Conservation (phyloP, 495 filamentous ascomycete species). For the Annulohypoxylon nitens region DNA sequence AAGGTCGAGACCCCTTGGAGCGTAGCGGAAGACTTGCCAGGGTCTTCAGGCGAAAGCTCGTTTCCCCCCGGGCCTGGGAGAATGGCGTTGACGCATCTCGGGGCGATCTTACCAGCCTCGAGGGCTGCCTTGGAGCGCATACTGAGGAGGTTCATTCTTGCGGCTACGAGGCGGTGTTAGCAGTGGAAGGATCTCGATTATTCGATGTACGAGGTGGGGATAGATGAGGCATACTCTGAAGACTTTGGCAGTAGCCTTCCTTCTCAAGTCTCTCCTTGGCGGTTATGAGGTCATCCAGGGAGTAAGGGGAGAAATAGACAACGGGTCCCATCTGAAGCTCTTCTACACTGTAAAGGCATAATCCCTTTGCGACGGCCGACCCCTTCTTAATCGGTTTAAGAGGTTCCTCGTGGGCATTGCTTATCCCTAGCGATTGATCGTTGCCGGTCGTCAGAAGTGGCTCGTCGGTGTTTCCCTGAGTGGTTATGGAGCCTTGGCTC, state of each 20-base stretch:
- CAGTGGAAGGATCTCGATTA: background rate
- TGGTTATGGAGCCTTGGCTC: background rate
- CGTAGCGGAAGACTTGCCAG: background rate
- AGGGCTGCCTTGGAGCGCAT: background rate
- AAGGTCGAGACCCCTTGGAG: background rate
- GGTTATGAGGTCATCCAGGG: slow-evolving; percentile 10
- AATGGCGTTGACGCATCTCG: slow-evolving; percentile 31
- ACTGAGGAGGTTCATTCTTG: background rate
- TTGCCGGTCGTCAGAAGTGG: background rate
- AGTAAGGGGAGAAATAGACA: background rate
- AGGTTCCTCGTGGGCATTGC: background rate
- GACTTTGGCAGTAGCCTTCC: background rate
- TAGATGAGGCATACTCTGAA: background rate
- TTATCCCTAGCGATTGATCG: background rate
- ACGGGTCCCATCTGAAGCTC: background rate
- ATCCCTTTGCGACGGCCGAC: background rate
- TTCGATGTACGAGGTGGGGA: background rate
- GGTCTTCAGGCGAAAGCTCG: background rate
- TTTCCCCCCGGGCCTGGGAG: slow-evolving; percentile 8
- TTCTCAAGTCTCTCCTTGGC: slow-evolving; percentile 10
- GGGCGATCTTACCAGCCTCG: background rate
- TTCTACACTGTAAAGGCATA: slow-evolving; percentile 7
- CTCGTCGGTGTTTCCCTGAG: background rate
- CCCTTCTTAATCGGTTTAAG: background rate
- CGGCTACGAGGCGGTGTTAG: slow-evolving; percentile 6